Conservation (phyloP, 345 rosid genomes). For the Populus tremula region DNA sequence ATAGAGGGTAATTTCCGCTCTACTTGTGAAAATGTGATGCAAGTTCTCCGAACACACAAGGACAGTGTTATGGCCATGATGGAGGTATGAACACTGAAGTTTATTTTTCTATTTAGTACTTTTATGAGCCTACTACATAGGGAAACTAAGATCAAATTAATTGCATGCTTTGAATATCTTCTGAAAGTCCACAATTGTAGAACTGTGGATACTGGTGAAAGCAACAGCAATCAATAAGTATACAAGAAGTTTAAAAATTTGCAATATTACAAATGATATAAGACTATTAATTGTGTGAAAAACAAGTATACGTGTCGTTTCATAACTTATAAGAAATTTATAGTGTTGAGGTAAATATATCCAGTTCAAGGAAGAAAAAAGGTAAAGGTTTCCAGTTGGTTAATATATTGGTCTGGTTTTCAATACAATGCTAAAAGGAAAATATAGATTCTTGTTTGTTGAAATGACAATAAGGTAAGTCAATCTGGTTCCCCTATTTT, state of each 20-base stretch:
- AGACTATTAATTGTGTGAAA: background rate
- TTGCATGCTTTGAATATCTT: background rate
- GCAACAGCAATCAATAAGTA: background rate
- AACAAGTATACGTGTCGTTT: background rate
- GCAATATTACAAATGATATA: background rate
- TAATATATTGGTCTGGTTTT: background rate
- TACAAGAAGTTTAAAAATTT: background rate
- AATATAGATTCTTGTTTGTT: background rate
- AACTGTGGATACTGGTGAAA: background rate
- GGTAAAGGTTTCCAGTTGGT: background rate
- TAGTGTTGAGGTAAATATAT: background rate
- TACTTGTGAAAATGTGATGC: conserved; percentile 96
- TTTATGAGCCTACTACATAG: background rate
- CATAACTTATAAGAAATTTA: background rate
- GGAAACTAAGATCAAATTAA: background rate
- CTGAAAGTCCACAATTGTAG: background rate
- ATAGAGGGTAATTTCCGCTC: conserved; percentile 92
- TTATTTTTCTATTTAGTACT: conserved; percentile 6
- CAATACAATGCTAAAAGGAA: background rate
- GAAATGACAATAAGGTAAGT: conserved; percentile 1
- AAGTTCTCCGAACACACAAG: conserved; percentile 82
- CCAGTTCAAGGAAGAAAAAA: background rate
- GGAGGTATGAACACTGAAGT: conserved; percentile 56
- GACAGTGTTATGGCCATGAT: conserved; percentile 99
- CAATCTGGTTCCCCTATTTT: conserved; percentile 17